phyloP scores from a whole-genome alignment of 139 green algal species.

The Pedinophyceae sp. region DNA sequence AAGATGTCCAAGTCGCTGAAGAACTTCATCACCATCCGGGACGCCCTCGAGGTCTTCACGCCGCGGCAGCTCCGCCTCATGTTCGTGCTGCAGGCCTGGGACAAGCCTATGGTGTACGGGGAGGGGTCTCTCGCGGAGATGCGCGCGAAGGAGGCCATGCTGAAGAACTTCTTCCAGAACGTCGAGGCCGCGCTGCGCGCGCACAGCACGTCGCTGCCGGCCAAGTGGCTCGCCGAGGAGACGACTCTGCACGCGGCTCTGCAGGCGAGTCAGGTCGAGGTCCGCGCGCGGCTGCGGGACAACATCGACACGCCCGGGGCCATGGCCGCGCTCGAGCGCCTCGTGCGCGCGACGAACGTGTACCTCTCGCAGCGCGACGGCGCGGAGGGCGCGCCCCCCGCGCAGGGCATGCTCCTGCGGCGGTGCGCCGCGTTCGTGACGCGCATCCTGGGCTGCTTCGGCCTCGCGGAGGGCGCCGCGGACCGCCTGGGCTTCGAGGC shows the following conservation, averaged over 20 bases:
- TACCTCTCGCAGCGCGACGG: conserved; percentile 51
- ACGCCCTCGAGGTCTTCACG: conserved; percentile 58
- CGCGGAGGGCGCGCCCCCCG: neutral
- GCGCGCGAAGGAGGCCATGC: conserved; percentile 40
- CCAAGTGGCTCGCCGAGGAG: conserved; percentile 33
- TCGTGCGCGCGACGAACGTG: conserved; percentile 65
- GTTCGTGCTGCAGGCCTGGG: conserved; percentile 82
- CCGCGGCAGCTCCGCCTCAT: conserved; percentile 83
- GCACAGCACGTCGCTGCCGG: neutral
- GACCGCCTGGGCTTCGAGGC: conserved; percentile 32
- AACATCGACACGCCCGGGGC: conserved; percentile 80
- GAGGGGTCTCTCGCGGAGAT: conserved; percentile 32
- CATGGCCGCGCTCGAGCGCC: conserved; percentile 52
- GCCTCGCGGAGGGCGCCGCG: conserved; percentile 28
- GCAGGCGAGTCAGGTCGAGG: conserved; percentile 22
- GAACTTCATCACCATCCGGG: conserved; percentile 96
- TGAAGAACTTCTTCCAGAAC: conserved; percentile 90
- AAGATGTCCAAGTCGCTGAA: conserved; percentile 99
- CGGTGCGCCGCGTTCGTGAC: conserved; percentile 53
- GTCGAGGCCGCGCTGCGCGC: conserved; percentile 59
- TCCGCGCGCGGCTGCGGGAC: conserved; percentile 67
- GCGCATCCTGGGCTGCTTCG: conserved; percentile 64
- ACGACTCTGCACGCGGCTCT: conserved; percentile 23
- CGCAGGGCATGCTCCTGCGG: conserved; percentile 43
- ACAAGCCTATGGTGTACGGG: conserved; percentile 60